phyloP scores from a whole-genome alignment of 306 rosid genomes.

The Coriaria nepalensis region DNA sequence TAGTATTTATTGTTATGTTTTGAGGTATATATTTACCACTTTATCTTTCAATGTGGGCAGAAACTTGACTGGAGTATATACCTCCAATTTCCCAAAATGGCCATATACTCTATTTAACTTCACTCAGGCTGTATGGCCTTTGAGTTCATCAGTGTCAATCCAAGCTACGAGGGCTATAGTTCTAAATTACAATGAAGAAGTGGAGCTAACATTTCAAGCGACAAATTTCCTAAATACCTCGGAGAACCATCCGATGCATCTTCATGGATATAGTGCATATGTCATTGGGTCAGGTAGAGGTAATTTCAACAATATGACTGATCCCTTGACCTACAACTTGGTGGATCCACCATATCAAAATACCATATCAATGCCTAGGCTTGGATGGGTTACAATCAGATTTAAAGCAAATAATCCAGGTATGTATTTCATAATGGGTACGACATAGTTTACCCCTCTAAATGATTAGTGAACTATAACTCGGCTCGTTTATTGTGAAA shows the following conservation, averaged over 20 bases:
- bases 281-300: constrained; percentile 1
- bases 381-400: constrained; percentile 11
- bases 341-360: constrained; percentile 4
- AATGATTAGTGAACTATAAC: no score
- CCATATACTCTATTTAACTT: constrained; percentile 4
- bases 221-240: constrained; percentile 1
- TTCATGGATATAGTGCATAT: constrained; percentile 9
- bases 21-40: no score
- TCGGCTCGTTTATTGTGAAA: no score
- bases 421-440: not conserved
- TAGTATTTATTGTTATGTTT: no score
- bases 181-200: constrained; percentile 4
- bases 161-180: constrained; percentile 9
- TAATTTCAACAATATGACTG: constrained; percentile 3
- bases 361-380: constrained; percentile 3
- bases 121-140: not conserved
- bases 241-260: constrained; percentile 10
- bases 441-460: no score
- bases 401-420: constrained; percentile 8
- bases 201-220: constrained; percentile 14
- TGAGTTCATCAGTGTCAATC: not conserved
- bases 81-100: constrained; percentile 3
- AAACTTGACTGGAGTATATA: constrained; percentile 6
- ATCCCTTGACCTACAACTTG: constrained; percentile 5
- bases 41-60: not conserved